A percentile compares a stretch with the other conserved stretches of the same genome.
Conservation (phyloP, 768 basidiomycete genomes). For the Xerocomus spinulosus region DNA sequence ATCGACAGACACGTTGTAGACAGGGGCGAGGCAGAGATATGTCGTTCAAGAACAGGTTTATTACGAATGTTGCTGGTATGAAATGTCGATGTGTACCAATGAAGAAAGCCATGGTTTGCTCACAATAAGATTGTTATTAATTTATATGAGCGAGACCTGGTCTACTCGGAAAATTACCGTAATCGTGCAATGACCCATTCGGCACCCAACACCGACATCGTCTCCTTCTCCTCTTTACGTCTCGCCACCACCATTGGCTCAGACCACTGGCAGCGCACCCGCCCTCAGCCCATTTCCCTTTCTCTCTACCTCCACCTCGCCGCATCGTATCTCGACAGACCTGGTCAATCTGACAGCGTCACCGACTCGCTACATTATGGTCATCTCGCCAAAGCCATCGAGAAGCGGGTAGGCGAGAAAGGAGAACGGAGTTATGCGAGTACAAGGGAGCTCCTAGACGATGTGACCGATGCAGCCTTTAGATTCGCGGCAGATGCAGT, state of each 20-base stretch:
- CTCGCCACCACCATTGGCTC: conserved; percentile 41
- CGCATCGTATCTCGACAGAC: conserved; percentile 38
- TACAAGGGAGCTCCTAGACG: conserved; percentile 32
- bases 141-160: too few species aligned
- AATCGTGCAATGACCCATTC: not conserved
- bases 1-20: too few species aligned
- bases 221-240: conserved; percentile 41
- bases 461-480: conserved; percentile 37
- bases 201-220: conserved; percentile 32
- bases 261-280: conserved; percentile 48
- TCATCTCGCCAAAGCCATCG: conserved; percentile 48
- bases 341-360: conserved; percentile 50
- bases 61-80: too few species aligned
- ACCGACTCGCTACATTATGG: conserved; percentile 62
- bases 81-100: too few species aligned
- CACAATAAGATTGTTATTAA: too few species aligned
- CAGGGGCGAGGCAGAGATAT: too few species aligned
- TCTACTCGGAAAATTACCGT: too few species aligned
- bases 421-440: conserved; percentile 22
- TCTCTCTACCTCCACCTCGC: conserved; percentile 42
- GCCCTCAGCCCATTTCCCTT: conserved; percentile 50
- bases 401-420: conserved; percentile 22
- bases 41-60: too few species aligned
- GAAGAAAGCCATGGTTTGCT: too few species aligned
- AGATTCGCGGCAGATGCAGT: conserved; percentile 31